Percentiles rank a stretch among this genome's conserved stretches.
Evolutionary conservation across 768 basidiomycete species (phyloP).

Genomic region (Amanita molliuscula): DNA sequence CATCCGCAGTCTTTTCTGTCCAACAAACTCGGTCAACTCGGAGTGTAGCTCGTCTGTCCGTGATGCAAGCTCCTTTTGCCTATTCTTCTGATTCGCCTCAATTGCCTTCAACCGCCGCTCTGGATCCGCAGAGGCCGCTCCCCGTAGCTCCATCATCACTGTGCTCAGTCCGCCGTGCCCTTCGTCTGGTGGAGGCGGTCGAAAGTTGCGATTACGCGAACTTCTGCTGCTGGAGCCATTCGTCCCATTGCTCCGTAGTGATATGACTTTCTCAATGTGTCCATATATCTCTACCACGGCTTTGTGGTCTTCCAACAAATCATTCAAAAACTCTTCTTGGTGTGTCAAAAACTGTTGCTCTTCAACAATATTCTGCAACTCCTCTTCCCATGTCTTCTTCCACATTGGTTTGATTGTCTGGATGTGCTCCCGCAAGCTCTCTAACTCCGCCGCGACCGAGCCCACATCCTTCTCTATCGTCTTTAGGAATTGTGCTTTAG

Average conservation of each 20-base stretch:
- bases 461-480: slow-evolving; percentile 64
- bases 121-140: slow-evolving; percentile 64
- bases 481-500: slow-evolving; percentile 64
- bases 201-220: slow-evolving; percentile 37
- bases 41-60: slow-evolving; percentile 76
- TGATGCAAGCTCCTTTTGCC: slow-evolving; percentile 65
- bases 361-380: slow-evolving; percentile 92
- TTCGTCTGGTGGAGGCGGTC: slow-evolving; percentile 55
- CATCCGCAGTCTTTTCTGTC: slow-evolving; percentile 82
- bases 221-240: slow-evolving; percentile 19
- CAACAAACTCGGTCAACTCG: slow-evolving; percentile 82
- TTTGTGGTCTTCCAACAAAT: slow-evolving; percentile 87
- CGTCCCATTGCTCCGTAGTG: slow-evolving; percentile 41
- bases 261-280: slow-evolving; percentile 86
- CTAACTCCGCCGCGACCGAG: slow-evolving; percentile 55
- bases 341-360: slow-evolving; percentile 92
- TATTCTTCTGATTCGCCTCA: slow-evolving; percentile 71
- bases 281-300: slow-evolving; percentile 81
- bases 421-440: slow-evolving; percentile 75
- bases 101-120: slow-evolving; percentile 86
- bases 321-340: slow-evolving; percentile 84
- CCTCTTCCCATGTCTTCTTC: slow-evolving; percentile 98
- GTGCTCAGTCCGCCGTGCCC: slow-evolving; percentile 57
- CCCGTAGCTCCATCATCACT: slow-evolving; percentile 87
- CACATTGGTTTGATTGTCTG: slow-evolving; percentile 89